Percentiles rank a stretch among this genome's conserved stretches.
Conservation (phyloP, 495 filamentous ascomycete species). For the Xylaria flabelliformis region DNA sequence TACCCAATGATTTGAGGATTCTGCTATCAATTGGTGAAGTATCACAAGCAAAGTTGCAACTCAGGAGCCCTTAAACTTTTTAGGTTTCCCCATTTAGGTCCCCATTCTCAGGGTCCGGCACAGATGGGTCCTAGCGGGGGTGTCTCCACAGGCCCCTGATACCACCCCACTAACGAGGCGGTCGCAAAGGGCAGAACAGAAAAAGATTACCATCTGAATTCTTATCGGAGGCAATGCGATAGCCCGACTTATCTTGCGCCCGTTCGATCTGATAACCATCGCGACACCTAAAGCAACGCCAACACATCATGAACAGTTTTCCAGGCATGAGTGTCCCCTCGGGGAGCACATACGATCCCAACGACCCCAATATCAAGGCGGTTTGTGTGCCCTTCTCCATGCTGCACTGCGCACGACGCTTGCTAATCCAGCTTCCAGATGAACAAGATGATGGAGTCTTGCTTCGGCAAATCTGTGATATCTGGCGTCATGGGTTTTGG, state of each 20-base stretch:
- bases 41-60: neutral
- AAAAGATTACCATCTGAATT: slow-evolving; percentile 16
- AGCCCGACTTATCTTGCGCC: slow-evolving; percentile 11
- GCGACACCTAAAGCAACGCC: neutral
- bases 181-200: slow-evolving; percentile 22
- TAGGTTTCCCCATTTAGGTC: neutral
- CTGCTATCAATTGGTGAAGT: neutral
- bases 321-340: slow-evolving; percentile 32
- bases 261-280: neutral
- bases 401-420: slow-evolving; percentile 5
- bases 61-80: neutral
- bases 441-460: slow-evolving; percentile 85
- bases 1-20: neutral
- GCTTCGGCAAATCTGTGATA: slow-evolving; percentile 80
- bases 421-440: slow-evolving; percentile 60
- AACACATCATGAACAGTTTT: slow-evolving; percentile 36
- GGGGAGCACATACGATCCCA: slow-evolving; percentile 42
- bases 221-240: slow-evolving; percentile 21
- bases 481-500: slow-evolving; percentile 88
- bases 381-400: slow-evolving; percentile 37
- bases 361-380: slow-evolving; percentile 52
- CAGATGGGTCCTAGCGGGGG: neutral
- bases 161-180: slow-evolving; percentile 7
- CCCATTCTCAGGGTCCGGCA: slow-evolving; percentile 2
- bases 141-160: neutral